Evolutionary conservation across 768 basidiomycete species (phyloP).

Genomic region (Amanita pallidorosea): DNA sequence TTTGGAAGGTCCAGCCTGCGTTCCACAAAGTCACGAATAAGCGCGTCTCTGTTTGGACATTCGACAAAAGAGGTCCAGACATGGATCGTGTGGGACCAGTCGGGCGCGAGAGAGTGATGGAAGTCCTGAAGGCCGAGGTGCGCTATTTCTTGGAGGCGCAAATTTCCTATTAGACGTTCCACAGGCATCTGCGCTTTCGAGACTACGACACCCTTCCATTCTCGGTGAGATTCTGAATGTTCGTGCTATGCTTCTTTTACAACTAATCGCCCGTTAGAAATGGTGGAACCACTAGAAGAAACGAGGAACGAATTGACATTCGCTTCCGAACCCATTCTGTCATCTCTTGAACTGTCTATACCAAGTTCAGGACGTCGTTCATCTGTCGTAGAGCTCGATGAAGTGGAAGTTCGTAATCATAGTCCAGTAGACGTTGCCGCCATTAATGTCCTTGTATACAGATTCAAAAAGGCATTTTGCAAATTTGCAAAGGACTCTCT

Average conservation of each 20-base stretch:
- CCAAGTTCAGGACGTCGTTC: conserved; percentile 46
- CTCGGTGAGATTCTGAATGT: conserved; percentile 40
- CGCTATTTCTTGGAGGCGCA: conserved; percentile 9
- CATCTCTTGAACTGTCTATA: conserved; percentile 72
- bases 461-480: conserved; percentile 96
- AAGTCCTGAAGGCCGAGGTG: conserved; percentile 89
- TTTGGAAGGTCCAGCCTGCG: conserved; percentile 85
- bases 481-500: conserved; percentile 79
- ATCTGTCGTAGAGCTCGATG: conserved; percentile 77
- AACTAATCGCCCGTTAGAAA: conserved; percentile 42
- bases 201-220: conserved; percentile 87
- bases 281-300: conserved; percentile 96
- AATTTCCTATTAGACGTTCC: conserved; percentile 1
- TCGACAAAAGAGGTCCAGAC: conserved; percentile 73
- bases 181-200: conserved; percentile 75
- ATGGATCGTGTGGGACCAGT: conserved; percentile 55
- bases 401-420: conserved; percentile 70
- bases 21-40: conserved; percentile 85
- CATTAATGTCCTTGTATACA: conserved; percentile 16
- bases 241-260: conserved; percentile 5
- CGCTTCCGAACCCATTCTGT: conserved; percentile 84
- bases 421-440: conserved; percentile 4
- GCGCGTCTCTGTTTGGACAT: conserved; percentile 86
- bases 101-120: conserved; percentile 66
- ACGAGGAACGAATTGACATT: conserved; percentile 82